phyloP scores from a whole-genome alignment of 2,329 filamentous ascomycete genomes.

The Lizonia empirigonia region DNA sequence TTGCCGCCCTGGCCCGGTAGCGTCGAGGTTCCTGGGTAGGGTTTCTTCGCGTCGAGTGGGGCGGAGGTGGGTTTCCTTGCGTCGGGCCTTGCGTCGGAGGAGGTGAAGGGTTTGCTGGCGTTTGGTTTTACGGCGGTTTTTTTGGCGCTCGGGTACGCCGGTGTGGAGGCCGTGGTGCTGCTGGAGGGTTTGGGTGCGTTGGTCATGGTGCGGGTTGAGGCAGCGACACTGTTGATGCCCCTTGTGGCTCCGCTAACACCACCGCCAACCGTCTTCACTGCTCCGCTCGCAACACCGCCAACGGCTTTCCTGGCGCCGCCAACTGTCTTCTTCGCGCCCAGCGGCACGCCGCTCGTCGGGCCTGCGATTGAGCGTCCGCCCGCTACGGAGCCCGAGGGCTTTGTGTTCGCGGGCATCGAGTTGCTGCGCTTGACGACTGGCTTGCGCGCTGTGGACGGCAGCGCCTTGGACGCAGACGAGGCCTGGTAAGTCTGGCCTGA shows the following conservation, averaged over 20 bases:
- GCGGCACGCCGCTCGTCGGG: constrained; percentile 22
- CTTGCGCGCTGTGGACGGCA: constrained; percentile 39
- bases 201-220: constrained; percentile 1
- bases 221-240: constrained; percentile 7
- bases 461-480: constrained; percentile 33
- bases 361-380: constrained; percentile 12
- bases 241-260: constrained; percentile 10
- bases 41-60: no score
- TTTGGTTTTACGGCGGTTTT: constrained; percentile 38
- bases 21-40: constrained; percentile 42
- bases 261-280: constrained; percentile 14
- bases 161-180: background rate
- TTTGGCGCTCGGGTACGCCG: no score
- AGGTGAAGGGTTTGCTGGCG: constrained; percentile 34
- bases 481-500: constrained; percentile 38
- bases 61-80: constrained; percentile 11
- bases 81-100: constrained; percentile 21
- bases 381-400: constrained; percentile 19
- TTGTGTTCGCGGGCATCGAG: constrained; percentile 37
- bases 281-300: constrained; percentile 18
- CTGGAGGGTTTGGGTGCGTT: constrained; percentile 9
- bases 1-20: constrained; percentile 33
- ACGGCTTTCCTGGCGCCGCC: constrained; percentile 30
- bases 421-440: constrained; percentile 41
- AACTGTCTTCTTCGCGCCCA: constrained; percentile 40